Evolutionary conservation across 2,329 filamentous ascomycete species (phyloP).

Genomic region (Aspergillus tamarii): DNA sequence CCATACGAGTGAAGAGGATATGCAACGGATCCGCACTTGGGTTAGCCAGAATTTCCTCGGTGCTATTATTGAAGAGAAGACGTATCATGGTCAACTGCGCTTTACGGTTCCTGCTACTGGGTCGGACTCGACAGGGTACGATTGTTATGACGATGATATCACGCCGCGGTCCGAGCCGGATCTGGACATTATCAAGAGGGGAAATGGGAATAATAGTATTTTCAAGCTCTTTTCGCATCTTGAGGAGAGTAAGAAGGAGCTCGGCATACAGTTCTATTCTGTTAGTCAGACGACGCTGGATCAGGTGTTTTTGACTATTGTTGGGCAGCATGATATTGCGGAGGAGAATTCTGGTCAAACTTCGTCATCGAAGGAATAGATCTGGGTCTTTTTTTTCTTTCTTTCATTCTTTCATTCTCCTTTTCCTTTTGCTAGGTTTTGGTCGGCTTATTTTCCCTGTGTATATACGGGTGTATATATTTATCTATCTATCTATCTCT

Average conservation of each 20-base stretch:
- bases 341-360: conserved; percentile 60
- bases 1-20: conserved; percentile 70
- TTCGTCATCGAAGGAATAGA: background rate
- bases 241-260: conserved; percentile 67
- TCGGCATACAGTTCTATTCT: conserved; percentile 83
- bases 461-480: background rate
- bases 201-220: conserved; percentile 12
- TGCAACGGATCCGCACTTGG: conserved; percentile 68
- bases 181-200: background rate
- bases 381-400: background rate
- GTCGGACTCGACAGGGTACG: background rate
- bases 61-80: conserved; percentile 71
- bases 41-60: conserved; percentile 63
- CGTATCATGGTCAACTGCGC: conserved; percentile 83
- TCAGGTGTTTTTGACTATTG: conserved; percentile 86
- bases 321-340: conserved; percentile 75
- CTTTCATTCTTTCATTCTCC: background rate
- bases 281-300: conserved; percentile 86
- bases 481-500: background rate
- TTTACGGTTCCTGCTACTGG: conserved; percentile 68
- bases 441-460: background rate
- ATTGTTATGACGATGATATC: background rate
- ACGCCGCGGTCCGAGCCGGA: background rate
- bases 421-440: background rate
- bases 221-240: conserved; percentile 71